These are phyloP conservation scores for Boletus vinaceobasis DNA, from an alignment of 768 basidiomycete genomes.

Conservation along the genomic window DNA sequence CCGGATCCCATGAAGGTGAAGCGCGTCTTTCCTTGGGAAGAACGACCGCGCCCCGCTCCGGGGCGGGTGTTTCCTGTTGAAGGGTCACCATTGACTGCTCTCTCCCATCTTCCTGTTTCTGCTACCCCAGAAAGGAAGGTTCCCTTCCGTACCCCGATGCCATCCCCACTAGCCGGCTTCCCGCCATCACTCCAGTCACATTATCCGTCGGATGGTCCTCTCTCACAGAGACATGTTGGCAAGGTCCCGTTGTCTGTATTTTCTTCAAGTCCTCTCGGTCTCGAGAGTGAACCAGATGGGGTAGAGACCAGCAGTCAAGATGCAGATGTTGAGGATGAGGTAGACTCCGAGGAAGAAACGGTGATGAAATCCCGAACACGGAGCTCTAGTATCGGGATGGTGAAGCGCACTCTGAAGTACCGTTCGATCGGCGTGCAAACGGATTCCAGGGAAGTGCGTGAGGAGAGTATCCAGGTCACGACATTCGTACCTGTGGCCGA, in stretches of 20 bases:
- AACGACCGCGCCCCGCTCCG: conserved; percentile 61
- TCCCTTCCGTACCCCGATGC: conserved; percentile 23
- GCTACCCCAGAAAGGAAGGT: conserved; percentile 24
- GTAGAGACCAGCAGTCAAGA: conserved; percentile 72
- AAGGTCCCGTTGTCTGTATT: conserved; percentile 52
- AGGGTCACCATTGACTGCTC: conserved; percentile 46
- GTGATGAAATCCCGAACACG: conserved; percentile 33
- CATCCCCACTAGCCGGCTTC: conserved; percentile 42
- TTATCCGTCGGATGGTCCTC: conserved; percentile 85
- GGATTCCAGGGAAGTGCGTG: conserved; percentile 47
- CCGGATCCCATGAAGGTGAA: conserved; percentile 75
- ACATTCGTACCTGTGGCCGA: conserved; percentile 14
- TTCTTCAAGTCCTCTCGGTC: conserved; percentile 34
- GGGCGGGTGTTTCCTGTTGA: conserved; percentile 70
- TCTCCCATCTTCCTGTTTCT: conserved; percentile 34
- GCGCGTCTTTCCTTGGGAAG: conserved; percentile 94
- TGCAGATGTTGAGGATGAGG: conserved; percentile 78
- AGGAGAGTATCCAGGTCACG: conserved; percentile 59
- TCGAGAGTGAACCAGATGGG: conserved; percentile 31
- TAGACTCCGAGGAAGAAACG: conserved; percentile 49
- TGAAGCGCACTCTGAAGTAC: conserved; percentile 42
- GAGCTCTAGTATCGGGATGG: conserved; percentile 29
- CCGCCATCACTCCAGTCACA: conserved; percentile 60
- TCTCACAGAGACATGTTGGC: conserved; percentile 73
- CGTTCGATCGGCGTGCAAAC: conserved; percentile 73